Evolutionary conservation across 2,329 filamentous ascomycete genomes (phyloP), one percentile per base, ranked within the genome.

Genomic region (Beauveria rudraprayagi): DNA sequence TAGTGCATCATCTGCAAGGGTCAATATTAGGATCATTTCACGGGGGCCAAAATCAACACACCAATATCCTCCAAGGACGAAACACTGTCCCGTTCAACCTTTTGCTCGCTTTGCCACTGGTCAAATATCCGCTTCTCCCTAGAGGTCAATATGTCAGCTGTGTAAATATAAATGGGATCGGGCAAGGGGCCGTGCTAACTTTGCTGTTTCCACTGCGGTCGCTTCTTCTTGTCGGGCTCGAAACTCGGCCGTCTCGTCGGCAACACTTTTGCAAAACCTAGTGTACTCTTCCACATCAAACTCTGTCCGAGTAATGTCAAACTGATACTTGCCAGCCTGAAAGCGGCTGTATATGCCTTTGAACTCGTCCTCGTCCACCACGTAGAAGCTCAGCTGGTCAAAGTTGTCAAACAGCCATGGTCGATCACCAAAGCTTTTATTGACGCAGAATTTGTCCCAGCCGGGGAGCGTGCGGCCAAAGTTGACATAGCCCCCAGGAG

Each of bases 401-500:
- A 73, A 74, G 7, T 69, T 68, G n/a, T 72, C 68, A 57, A 69
- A 72, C 17, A 74, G 66, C 72, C 73, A 75, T 3, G 72, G 71
- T n/a, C 65, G 66, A 1, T 61, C 64, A 7, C 63, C 65, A n/a
- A 70, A 72, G 3, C 69, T 66, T 10, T 69, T 66, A 7, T 68
- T 68, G 2, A 61, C 63, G 1, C 70, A 70, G 47, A 70, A 70
- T 5, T 67, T 68, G 56, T 74, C 72, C 69, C 71, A 74, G 9
- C 69, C 67, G 11, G 68, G 67, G 10, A 74, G 62, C 0, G 67
- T 66, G 51, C 65, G 52, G 2, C 69, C 72, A 4, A 70, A 65
- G 55, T 73, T 66, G 68, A 71, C 69, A 60, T 75, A 75, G 0
- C 73, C 73, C 4, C 73, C 73, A 0, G 72, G 72, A 5, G 67